Conservation (phyloP, 306 rosid genomes). For the Mucuna pruriens region DNA sequence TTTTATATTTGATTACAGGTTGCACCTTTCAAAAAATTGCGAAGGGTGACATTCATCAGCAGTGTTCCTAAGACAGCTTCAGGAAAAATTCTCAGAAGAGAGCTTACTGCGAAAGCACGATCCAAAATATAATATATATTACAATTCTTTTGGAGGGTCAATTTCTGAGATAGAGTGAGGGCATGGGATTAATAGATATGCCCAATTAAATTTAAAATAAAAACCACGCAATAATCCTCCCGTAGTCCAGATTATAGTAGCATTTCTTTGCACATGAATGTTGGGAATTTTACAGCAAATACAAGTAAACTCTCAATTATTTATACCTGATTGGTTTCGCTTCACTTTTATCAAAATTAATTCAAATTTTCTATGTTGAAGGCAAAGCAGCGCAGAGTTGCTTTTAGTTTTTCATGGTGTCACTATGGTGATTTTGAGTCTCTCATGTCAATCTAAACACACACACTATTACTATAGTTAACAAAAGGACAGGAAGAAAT, state of each 20-base stretch:
- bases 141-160: not conserved
- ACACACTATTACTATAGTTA: no score
- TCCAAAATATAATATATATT: conserved; percentile 54
- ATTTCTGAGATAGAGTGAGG: not conserved
- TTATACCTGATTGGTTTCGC: no score
- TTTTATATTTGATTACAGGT: conserved; percentile 50
- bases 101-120: conserved; percentile 69
- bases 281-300: not conserved
- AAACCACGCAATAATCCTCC: not conserved
- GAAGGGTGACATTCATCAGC: conserved; percentile 68
- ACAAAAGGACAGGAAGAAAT: no score
- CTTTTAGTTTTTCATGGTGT: no score
- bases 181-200: not conserved
- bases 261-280: not conserved
- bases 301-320: not conserved
- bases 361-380: no score
- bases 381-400: no score
- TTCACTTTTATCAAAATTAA: no score
- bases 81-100: conserved; percentile 82
- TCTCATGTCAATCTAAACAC: no score
- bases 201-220: not conserved
- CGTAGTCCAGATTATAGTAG: not conserved
- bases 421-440: no score
- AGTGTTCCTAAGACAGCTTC: conserved; percentile 72
- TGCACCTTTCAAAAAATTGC: conserved; percentile 78